Percentiles rank a stretch among this genome's conserved stretches.
phyloP scores from a whole-genome alignment of 2,329 filamentous ascomycete genomes.

The Claviceps fusiformis region DNA sequence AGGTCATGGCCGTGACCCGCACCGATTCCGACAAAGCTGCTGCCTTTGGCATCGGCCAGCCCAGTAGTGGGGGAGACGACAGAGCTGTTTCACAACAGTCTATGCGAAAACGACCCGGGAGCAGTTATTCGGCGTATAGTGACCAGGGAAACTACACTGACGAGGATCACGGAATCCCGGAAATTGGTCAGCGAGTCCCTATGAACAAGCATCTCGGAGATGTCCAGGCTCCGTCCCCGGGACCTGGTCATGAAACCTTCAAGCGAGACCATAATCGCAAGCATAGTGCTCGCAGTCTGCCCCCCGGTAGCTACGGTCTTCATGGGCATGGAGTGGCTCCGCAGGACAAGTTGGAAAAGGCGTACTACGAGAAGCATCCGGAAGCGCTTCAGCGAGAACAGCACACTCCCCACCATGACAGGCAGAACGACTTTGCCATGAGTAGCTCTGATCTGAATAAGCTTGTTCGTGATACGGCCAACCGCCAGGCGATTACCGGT shows the following conservation, averaged over 20 bases:
- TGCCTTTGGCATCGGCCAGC: conserved; percentile 67
- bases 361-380: conserved; percentile 87
- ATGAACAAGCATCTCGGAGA: conserved; percentile 90
- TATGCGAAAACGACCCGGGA: conserved; percentile 52
- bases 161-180: conserved; percentile 78
- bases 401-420: conserved; percentile 39
- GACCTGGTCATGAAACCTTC: conserved; percentile 32
- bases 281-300: conserved; percentile 56
- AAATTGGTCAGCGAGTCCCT: conserved; percentile 83
- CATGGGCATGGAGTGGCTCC: conserved; percentile 71
- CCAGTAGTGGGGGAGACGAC: conserved; percentile 37
- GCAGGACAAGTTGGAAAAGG: conserved; percentile 73
- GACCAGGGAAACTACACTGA: conserved; percentile 39
- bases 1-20: conserved; percentile 71
- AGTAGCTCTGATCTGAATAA: conserved; percentile 83
- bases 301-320: conserved; percentile 83
- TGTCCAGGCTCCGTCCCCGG: conserved; percentile 85
- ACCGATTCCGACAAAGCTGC: conserved; percentile 83
- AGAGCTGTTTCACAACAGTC: conserved; percentile 32
- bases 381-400: conserved; percentile 66
- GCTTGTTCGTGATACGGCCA: conserved; percentile 63
- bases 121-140: conserved; percentile 38
- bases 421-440: conserved; percentile 62
- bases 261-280: conserved; percentile 53
- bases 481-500: conserved; percentile 31